Conservation (phyloP, 1,139 yeast genomes). For the Hyphopichia buzzinii region DNA sequence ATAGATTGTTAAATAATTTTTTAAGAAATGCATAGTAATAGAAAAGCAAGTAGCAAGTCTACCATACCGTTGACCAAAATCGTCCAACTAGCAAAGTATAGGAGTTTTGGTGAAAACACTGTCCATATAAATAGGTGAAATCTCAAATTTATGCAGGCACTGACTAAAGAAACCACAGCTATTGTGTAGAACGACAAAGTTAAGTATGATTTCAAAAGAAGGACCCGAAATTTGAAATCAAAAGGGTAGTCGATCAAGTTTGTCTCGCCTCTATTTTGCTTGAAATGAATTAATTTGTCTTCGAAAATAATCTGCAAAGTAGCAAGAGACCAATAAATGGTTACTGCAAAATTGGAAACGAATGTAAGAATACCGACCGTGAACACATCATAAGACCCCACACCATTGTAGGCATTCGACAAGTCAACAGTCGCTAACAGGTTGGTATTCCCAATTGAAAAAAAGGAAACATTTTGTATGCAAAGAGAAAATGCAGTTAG, state of each 20-base stretch:
- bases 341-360: constrained; percentile 79
- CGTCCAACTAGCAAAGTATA: constrained; percentile 80
- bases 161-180: constrained; percentile 55
- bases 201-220: constrained; percentile 35
- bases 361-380: constrained; percentile 79
- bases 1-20: constrained; percentile 1
- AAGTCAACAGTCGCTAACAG: constrained; percentile 88
- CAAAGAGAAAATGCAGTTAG: constrained; percentile 24
- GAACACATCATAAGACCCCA: constrained; percentile 63
- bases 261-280: not conserved
- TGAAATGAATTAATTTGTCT: constrained; percentile 8
- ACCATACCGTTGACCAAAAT: constrained; percentile 46
- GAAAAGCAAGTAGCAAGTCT: constrained; percentile 28
- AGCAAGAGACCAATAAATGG: constrained; percentile 78
- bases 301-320: constrained; percentile 47
- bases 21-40: constrained; percentile 7
- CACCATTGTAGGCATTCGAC: constrained; percentile 89
- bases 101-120: constrained; percentile 88
- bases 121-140: constrained; percentile 96
- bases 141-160: constrained; percentile 71
- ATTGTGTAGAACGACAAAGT: constrained; percentile 55
- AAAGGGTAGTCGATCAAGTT: not conserved
- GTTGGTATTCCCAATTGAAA: constrained; percentile 87
- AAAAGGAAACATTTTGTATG: constrained; percentile 75
- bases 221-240: constrained; percentile 28